Evolutionary conservation across 805 yeast species (phyloP).

Genomic region (Lachancea quebecensis): DNA sequence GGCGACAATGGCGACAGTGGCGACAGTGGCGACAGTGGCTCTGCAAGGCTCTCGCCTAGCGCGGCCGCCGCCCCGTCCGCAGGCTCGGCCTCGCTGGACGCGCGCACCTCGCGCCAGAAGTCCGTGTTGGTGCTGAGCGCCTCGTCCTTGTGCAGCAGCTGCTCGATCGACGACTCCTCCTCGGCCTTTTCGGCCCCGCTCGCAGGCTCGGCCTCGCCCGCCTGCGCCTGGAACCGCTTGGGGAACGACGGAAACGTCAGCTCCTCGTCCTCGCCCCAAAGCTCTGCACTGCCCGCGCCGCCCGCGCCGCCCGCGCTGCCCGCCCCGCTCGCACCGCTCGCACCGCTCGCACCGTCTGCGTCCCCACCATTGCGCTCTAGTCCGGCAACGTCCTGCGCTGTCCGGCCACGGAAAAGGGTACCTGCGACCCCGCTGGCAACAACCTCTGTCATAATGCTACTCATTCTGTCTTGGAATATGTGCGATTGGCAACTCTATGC

Average conservation of each 20-base stretch:
- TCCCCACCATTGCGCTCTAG: no score
- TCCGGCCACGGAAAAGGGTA: not conserved
- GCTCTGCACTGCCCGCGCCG: not conserved
- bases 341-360: no score
- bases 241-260: conserved; percentile 16
- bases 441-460: no score
- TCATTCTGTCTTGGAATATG: no score
- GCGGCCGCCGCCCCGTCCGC: conserved; percentile 2
- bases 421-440: no score
- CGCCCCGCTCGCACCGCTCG: no score
- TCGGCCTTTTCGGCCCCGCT: not conserved
- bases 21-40: not conserved
- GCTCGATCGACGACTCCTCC: not conserved
- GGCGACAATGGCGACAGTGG: conserved; percentile 1
- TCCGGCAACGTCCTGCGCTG: no score
- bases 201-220: not conserved
- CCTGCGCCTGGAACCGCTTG: conserved; percentile 14
- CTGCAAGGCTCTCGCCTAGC: not conserved
- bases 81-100: conserved; percentile 10
- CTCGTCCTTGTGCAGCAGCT: conserved; percentile 5
- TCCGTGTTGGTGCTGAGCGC: conserved; percentile 18
- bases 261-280: conserved; percentile 17
- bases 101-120: conserved; percentile 30
- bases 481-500: no score
- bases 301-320: not conserved